Base-by-base conservation (phyloP, 768 basidiomycete genomes). In the Leccinum subgranulosum region DNA sequence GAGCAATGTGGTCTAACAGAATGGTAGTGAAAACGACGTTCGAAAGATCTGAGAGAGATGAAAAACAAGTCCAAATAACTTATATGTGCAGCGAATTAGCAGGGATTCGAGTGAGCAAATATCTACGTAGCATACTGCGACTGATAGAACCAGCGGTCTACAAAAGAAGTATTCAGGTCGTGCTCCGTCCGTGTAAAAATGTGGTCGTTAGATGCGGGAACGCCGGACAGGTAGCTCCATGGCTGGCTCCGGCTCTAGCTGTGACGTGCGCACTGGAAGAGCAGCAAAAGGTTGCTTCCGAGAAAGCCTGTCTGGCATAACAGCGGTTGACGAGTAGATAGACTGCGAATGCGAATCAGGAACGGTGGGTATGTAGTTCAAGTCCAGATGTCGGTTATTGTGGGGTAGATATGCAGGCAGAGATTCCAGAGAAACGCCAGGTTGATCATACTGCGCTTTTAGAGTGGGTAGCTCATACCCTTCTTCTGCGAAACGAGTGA, bases 171-270 rank as follows among this genome's bases (percentile, higher is more conserved):
- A 33, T 33, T 33, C 6, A 33, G 31, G 5, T 33, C 33, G 31
- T 33, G 31, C 31, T 33, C 29, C 29, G 12, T 31, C 11, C 31
- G 12, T 31, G 31, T 31, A 31, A 31, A 31, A 31, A 31, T 12
- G 31, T 12, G 11, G 31, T 31, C 9, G 17, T 45, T 17, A 52
- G 7, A 45, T 12, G 10, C 55, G 48, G 11, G 45, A 10, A 45
- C 43, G 57, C 25, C 66, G 65, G 6, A 52, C 56, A 29, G 68
- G 65, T 1, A 72, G 41, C 39, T 72, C 71, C 72, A 72, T 74
- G 3, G 60, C 63, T 39, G 73, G 73, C 50, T 74, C 64, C 15
- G 71, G 71, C 45, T 69, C 73, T 6, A 74, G 58, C 33, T 72
- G 71, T 1, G 64, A 67, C 4, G 67, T 74, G 39, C 71, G 71